Conservation (phyloP, 306 rosid genomes). For the Argentina anserina region DNA sequence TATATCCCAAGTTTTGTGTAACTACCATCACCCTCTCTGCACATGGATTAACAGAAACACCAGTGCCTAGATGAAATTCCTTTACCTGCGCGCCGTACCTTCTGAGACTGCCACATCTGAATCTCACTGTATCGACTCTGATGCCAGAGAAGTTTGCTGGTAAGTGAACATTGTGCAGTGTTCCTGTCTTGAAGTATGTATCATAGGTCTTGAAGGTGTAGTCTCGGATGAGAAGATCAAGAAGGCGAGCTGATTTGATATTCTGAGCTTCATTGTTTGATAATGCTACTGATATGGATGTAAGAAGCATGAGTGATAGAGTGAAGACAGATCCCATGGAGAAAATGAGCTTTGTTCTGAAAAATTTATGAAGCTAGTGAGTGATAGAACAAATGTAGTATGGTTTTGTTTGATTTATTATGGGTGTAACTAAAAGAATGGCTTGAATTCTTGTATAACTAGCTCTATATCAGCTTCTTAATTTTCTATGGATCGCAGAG, state of each 20-base stretch:
- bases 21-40: constrained; percentile 81
- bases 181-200: constrained; percentile 51
- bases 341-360: constrained; percentile 17
- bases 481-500: background rate
- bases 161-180: constrained; percentile 43
- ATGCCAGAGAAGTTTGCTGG: constrained; percentile 82
- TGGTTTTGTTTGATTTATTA: constrained; percentile 12
- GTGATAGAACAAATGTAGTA: background rate
- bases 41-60: constrained; percentile 71
- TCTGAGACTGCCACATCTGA: constrained; percentile 80
- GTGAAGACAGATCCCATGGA: constrained; percentile 56
- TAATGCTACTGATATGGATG: constrained; percentile 26
- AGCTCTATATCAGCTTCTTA: constrained; percentile 15
- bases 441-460: constrained; percentile 14
- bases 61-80: constrained; percentile 64
- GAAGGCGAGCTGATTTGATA: constrained; percentile 62
- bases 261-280: constrained; percentile 41
- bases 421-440: constrained; percentile 21
- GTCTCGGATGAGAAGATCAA: constrained; percentile 82
- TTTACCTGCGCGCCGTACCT: constrained; percentile 75
- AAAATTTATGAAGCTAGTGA: background rate
- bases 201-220: constrained; percentile 59
- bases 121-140: constrained; percentile 49
- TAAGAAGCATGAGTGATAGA: constrained; percentile 40
- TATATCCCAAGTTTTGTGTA: constrained; percentile 61